Base-by-base conservation (phyloP, 805 yeast genomes). In the Wickerhamiella slavikovae region DNA sequence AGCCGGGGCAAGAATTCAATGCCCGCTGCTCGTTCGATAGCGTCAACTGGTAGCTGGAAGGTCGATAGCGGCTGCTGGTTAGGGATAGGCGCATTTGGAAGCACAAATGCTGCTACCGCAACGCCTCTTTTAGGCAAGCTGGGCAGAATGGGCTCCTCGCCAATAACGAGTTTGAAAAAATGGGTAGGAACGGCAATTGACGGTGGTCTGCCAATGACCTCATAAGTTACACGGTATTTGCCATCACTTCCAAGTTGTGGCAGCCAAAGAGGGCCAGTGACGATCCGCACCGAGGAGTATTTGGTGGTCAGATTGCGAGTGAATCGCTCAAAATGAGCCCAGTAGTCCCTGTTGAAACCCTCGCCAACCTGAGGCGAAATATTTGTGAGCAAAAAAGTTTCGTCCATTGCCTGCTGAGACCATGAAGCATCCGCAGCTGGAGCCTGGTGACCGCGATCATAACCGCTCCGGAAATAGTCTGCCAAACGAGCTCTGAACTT, bases 371-470 rank as follows among this genome's bases (percentile, higher is more conserved):
- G 98, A 1, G 98, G 98, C 5, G 91, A 68, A 63, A 89, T 85
- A 52, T 89, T 89, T 4, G 93, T 73, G 42, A 89, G 57, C 38
- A 59, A 68, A 45, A 89, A 89, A 0, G 98, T 89, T 49, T 85
- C 93, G 52, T 89, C 74, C 96, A 89, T 85, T 13, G 95, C 95
- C 13, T 49, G 41, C 52, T 89, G 98, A 19, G 70, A 68, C 54
- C 69, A 89, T 48, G 79, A 82, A 16, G 96, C 95, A 50, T 89
- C 77, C 0, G 96, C 96, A 4, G 98, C 98, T 3, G 98, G 95
- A 0, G 93, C 95, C 43, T 78, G 80, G 52, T 89, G 98, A 4
- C 98, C 98, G 39, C 96, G 59, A 51, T 89, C 98, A 52, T 79
- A 89, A 1, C 98, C 98, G 19, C 89, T 72, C 42, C 96, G 65